Percentiles rank a stretch among this genome's conserved stretches.
Evolutionary conservation across 345 rosid genomes (phyloP).

Genomic region (Luvunga scandens): DNA sequence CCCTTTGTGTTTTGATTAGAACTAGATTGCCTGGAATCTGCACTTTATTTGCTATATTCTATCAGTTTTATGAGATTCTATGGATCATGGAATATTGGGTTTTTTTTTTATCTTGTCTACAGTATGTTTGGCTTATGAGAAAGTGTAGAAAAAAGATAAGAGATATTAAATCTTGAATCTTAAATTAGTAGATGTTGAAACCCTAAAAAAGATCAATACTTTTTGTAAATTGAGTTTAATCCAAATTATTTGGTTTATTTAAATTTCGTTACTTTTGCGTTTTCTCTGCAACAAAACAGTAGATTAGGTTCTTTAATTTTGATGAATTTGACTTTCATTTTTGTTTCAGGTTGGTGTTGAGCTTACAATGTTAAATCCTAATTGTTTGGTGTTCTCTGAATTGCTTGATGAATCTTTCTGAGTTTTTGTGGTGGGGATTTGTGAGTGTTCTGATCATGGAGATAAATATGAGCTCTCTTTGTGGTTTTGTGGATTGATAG

Average conservation of each 20-base stretch:
- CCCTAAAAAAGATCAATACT: conserved; percentile 14
- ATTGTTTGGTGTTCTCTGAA: conserved; percentile 14
- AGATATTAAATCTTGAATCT: neutral
- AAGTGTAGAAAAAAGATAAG: conserved; percentile 14
- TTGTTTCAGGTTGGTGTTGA: conserved; percentile 30
- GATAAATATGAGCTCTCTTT: conserved; percentile 9
- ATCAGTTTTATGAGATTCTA: conserved; percentile 17
- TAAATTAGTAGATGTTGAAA: conserved; percentile 9
- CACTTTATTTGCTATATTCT: conserved; percentile 17
- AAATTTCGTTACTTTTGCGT: neutral
- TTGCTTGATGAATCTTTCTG: conserved; percentile 26
- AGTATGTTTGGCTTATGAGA: conserved; percentile 21
- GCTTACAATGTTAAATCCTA: conserved; percentile 18
- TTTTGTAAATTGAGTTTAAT: neutral
- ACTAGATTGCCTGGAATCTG: conserved; percentile 32
- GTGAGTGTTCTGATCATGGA: conserved; percentile 7
- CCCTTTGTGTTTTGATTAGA: conserved; percentile 7
- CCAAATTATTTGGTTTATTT: neutral
- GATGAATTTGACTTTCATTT: conserved; percentile 12
- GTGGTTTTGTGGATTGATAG: conserved; percentile 28
- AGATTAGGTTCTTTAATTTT: conserved; percentile 12
- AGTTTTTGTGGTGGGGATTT: conserved; percentile 17
- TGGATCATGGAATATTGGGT: conserved; percentile 21
- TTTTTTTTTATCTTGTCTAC: conserved; percentile 6
- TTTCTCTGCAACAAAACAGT: neutral